Evolutionary conservation across 192 early-diverging fungal species (phyloP).

Genomic region (Podila epigama): DNA sequence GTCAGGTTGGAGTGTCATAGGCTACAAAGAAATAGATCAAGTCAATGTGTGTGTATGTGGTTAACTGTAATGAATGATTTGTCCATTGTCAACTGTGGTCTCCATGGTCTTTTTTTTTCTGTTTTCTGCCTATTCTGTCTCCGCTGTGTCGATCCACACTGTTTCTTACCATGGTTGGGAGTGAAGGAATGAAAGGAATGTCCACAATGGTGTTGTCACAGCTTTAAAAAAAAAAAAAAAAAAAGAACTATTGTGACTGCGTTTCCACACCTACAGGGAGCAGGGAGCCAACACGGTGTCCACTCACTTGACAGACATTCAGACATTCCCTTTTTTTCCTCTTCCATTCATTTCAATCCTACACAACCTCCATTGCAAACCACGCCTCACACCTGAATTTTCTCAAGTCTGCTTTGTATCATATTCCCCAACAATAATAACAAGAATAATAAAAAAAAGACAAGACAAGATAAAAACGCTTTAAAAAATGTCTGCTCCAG

Average conservation of each 20-base stretch:
- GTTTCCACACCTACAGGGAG: not conserved
- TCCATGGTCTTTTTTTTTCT: not conserved
- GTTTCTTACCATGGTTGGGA: not conserved
- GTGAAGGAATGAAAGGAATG: not conserved
- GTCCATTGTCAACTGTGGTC: not conserved
- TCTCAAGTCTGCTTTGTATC: no score
- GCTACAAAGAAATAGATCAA: not conserved
- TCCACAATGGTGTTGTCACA: not conserved
- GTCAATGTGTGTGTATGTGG: not conserved
- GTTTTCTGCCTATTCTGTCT: not conserved
- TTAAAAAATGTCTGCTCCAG: no score
- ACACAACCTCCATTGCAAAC: not conserved
- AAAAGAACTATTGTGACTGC: slow-evolving; percentile 7
- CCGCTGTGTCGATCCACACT: no score
- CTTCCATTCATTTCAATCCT: not conserved
- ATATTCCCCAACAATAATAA: no score
- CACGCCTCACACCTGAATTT: no score
- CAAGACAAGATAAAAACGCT: no score
- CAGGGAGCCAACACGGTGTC: not conserved
- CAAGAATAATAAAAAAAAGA: no score
- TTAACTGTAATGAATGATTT: not conserved
- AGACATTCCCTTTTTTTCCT: not conserved
- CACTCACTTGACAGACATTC: not conserved
- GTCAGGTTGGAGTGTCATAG: slow-evolving; percentile 41
- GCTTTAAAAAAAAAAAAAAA: slow-evolving; percentile 1